Conservation (phyloP, 1,139 yeast genomes). For the Pichia sp. region DNA sequence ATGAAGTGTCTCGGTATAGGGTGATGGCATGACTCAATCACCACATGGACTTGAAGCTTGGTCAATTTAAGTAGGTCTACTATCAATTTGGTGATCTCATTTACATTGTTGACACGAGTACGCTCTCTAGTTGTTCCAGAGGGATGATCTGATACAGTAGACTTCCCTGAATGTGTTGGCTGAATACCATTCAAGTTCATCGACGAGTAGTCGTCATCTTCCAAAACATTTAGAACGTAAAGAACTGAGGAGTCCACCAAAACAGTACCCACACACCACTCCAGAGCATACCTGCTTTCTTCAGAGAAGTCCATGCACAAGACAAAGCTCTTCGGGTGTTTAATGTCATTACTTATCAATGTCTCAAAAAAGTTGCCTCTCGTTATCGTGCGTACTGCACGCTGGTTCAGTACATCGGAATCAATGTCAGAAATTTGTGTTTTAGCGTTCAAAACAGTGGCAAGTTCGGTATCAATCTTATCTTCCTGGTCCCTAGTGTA, state of each 20-base stretch:
- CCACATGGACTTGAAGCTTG: conserved; percentile 72
- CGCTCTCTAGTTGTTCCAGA: conserved; percentile 35
- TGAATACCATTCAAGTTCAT: conserved; percentile 34
- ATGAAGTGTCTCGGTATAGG: conserved; percentile 85
- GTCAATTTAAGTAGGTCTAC: conserved; percentile 62
- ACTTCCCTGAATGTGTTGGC: conserved; percentile 30
- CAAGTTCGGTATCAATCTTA: conserved; percentile 60
- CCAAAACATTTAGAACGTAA: conserved; percentile 74
- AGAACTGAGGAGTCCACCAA: conserved; percentile 80
- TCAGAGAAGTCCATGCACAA: conserved; percentile 81
- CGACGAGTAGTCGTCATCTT: conserved; percentile 51
- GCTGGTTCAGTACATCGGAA: conserved; percentile 49
- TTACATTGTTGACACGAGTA: conserved; percentile 54
- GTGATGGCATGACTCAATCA: conserved; percentile 74
- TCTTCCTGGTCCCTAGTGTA: conserved; percentile 73
- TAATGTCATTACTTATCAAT: conserved; percentile 26
- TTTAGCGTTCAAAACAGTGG: conserved; percentile 54
- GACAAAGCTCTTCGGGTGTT: conserved; percentile 60
- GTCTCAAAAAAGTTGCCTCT: conserved; percentile 65
- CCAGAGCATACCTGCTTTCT: conserved; percentile 80
- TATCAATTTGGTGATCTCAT: conserved; percentile 56
- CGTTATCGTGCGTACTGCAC: conserved; percentile 65
- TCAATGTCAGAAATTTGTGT: conserved; percentile 61
- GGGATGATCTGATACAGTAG: conserved; percentile 27
- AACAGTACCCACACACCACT: conserved; percentile 87